These are phyloP conservation scores for Hemisphaericaspora nanyangensis DNA, from an alignment of 805 yeast species.

Conservation along the genomic window DNA sequence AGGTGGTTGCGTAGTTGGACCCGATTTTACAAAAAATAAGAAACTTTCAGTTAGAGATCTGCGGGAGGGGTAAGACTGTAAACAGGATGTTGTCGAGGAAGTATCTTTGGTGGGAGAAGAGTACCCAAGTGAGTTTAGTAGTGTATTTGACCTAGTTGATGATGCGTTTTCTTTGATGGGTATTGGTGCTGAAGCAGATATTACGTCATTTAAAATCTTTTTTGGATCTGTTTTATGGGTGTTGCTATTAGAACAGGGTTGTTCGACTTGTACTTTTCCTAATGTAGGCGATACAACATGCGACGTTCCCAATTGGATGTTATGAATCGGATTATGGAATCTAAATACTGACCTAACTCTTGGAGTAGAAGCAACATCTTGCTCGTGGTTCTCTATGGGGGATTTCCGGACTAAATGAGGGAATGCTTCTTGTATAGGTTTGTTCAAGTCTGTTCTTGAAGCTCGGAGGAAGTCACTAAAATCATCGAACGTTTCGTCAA, in stretches of 20 bases:
- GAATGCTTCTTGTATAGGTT: conserved; percentile 15
- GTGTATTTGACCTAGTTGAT: not conserved
- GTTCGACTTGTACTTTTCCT: conserved; percentile 20
- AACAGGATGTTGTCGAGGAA: not conserved
- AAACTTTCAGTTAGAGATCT: conserved; percentile 30
- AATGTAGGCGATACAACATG: conserved; percentile 26
- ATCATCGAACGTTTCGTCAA: conserved; percentile 19
- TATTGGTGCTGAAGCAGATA: conserved; percentile 1
- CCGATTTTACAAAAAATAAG: conserved; percentile 4
- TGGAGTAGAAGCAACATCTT: conserved; percentile 1
- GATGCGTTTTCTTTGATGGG: not conserved
- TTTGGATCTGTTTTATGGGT: conserved; percentile 11
- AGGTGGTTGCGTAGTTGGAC: conserved; percentile 5
- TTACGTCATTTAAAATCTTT: conserved; percentile 8
- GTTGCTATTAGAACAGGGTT: conserved; percentile 8
- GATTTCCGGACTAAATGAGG: conserved; percentile 17
- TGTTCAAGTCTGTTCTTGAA: conserved; percentile 28
- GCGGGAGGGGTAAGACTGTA: conserved; percentile 6
- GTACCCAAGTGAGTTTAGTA: not conserved
- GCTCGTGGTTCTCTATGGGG: not conserved
- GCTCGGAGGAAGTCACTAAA: conserved; percentile 29
- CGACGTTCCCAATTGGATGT: conserved; percentile 15
- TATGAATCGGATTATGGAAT: conserved; percentile 37
- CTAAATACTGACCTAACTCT: conserved; percentile 9
- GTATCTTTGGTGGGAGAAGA: not conserved